A percentile compares a stretch with the other conserved stretches of the same genome.
These are phyloP conservation scores for Mucor sp. DNA, from an alignment of 371 early-diverging fungal species.

Conservation along the genomic window DNA sequence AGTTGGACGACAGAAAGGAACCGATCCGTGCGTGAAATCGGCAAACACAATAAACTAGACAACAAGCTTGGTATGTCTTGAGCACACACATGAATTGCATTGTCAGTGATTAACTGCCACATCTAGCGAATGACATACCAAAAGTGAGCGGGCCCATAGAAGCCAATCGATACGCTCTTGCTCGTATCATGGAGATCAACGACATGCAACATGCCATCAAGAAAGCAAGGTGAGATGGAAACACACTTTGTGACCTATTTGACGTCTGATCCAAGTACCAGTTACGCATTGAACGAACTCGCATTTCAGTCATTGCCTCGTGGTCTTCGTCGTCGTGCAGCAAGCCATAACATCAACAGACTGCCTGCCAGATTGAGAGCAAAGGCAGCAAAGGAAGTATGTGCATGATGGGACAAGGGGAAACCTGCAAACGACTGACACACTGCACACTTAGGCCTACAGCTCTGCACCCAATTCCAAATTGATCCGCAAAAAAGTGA, in stretches of 20 bases:
- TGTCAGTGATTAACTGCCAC: neutral
- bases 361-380: constrained; percentile 78
- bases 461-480: constrained; percentile 11
- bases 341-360: constrained; percentile 88
- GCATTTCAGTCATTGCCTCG: constrained; percentile 90
- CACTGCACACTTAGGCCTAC: neutral
- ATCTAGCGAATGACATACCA: constrained; percentile 14
- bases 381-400: constrained; percentile 74
- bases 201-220: constrained; percentile 75
- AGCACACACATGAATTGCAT: neutral
- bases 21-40: constrained; percentile 16
- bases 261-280: constrained; percentile 12
- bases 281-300: constrained; percentile 63
- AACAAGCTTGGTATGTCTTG: constrained; percentile 11
- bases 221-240: constrained; percentile 45
- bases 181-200: constrained; percentile 81
- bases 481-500: constrained; percentile 17
- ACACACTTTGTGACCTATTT: neutral
- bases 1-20: constrained; percentile 14
- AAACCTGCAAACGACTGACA: too few species aligned
- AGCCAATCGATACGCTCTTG: constrained; percentile 33
- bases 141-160: constrained; percentile 24
- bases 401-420: constrained; percentile 22
- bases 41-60: constrained; percentile 12
- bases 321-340: constrained; percentile 88